Base-by-base conservation (phyloP, 2,329 filamentous ascomycete species). In the Penicillium nordicum region DNA sequence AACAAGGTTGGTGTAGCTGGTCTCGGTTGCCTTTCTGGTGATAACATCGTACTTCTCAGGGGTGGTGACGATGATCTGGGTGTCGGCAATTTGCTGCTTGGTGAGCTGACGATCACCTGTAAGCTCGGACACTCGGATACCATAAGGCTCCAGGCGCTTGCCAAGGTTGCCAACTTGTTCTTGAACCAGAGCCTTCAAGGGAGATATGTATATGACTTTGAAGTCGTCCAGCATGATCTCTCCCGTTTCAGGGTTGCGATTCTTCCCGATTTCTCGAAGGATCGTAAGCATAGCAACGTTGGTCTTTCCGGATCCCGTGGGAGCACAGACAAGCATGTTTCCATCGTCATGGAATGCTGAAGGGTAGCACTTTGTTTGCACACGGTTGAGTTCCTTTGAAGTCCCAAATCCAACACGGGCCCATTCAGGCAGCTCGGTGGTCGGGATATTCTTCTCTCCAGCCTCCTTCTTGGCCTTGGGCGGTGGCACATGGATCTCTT, bases 1-100 rank as follows among this genome's bases (percentile, higher is more conserved):
- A 27, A 99, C 94, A n/a, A 99, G 84, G 67, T 95, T 96, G 16
- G 92, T 99, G 75, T 99, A 99, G 67, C 92, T 96, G 53, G 94
- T 85, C 72, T 99, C 95, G 1, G 93, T 97, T 7, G 93, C 92
- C 76, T 99, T 99, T 76, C 95, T 86, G 6, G 95, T 99, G 66
- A 99, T 97, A 64, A 99, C 93, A 75, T 99, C 94, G 89, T 92
- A 99, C 78, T 99, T 99, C 76, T 99, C 94, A 21, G 94, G 94
- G 0, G 94, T 99, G 0, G 94, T 99, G 57, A 99, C 92, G 66
- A 99, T 99, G 65, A 99, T 88, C 73, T 99, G 93, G 0, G 94
- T 99, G 69, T 99, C 94, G 1, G 93, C 86, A 61, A 99, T 97
- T 79, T 99, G 94, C 74, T 96, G 92, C 76, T 99, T 99, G 21